Conservation (phyloP, 345 rosid genomes). For the Eutrema japonicum region DNA sequence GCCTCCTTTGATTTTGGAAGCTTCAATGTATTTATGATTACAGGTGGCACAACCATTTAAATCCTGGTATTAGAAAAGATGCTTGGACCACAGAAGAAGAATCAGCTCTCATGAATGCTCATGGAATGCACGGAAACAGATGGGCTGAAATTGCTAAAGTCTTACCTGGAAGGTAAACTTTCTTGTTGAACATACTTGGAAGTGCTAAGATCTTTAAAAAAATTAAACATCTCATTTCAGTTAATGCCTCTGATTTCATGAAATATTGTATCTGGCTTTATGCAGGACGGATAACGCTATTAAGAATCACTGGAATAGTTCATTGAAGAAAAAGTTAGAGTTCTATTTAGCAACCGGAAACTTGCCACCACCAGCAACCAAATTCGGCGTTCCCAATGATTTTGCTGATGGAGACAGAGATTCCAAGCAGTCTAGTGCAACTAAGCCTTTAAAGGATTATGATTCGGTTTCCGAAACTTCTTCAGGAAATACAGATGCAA, state of each 20-base stretch:
- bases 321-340: slow-evolving; percentile 90
- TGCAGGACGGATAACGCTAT: slow-evolving; percentile 92
- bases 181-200: slow-evolving; percentile 7
- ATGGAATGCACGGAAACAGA: slow-evolving; percentile 75
- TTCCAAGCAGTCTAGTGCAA: slow-evolving; percentile 32
- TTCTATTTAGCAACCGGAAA: slow-evolving; percentile 74
- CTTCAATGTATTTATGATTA: slow-evolving; percentile 15
- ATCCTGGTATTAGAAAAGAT: slow-evolving; percentile 89
- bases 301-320: slow-evolving; percentile 98
- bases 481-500: slow-evolving; percentile 56
- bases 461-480: slow-evolving; percentile 63
- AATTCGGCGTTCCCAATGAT: slow-evolving; percentile 36
- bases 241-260: not conserved
- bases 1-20: slow-evolving; percentile 22
- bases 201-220: slow-evolving; percentile 65
- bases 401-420: slow-evolving; percentile 34
- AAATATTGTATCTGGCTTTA: slow-evolving; percentile 9
- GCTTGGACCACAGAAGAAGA: slow-evolving; percentile 96
- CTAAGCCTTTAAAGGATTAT: slow-evolving; percentile 48
- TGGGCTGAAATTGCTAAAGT: slow-evolving; percentile 99
- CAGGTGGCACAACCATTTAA: slow-evolving; percentile 99
- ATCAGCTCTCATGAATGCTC: slow-evolving; percentile 76
- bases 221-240: slow-evolving; percentile 15
- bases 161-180: slow-evolving; percentile 82
- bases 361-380: slow-evolving; percentile 62